Conservation (phyloP, 1,284 basidiomycete species). For the Chalciporus sp. region DNA sequence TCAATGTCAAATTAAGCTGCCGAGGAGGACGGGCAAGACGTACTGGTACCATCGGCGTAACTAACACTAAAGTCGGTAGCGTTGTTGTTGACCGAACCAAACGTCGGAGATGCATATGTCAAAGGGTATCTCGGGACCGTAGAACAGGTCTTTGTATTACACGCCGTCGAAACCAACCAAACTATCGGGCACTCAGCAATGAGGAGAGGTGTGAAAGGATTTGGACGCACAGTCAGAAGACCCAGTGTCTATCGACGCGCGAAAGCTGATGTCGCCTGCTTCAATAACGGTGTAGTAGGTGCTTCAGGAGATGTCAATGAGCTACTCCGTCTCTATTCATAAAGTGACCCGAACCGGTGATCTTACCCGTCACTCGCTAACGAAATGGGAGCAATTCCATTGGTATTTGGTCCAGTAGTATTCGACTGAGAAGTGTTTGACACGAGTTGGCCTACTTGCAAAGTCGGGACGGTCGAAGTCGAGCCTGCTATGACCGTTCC, state of each 20-base stretch:
- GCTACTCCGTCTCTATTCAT: conserved; percentile 11
- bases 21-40: background rate
- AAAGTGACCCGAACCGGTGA: background rate
- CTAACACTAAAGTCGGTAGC: conserved; percentile 56
- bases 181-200: conserved; percentile 31
- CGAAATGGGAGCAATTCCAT: conserved; percentile 43
- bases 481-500: conserved; percentile 9
- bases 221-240: conserved; percentile 47
- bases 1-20: conserved; percentile 1
- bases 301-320: conserved; percentile 38
- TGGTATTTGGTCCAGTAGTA: conserved; percentile 14
- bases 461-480: conserved; percentile 10
- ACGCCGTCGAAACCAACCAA: conserved; percentile 69
- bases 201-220: background rate
- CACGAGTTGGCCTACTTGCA: conserved; percentile 14
- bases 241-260: conserved; percentile 74
- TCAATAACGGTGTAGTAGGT: conserved; percentile 66
- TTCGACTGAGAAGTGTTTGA: conserved; percentile 21
- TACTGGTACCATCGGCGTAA: conserved; percentile 71
- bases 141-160: conserved; percentile 54
- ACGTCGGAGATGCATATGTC: conserved; percentile 64
- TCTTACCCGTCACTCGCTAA: conserved; percentile 52
- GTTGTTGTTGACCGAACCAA: conserved; percentile 60
- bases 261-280: conserved; percentile 63
- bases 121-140: conserved; percentile 67